A percentile compares a stretch with the other conserved stretches of the same genome.
These are phyloP conservation scores for Dovyalis caffra DNA, from an alignment of 345 rosid species.

Conservation along the genomic window DNA sequence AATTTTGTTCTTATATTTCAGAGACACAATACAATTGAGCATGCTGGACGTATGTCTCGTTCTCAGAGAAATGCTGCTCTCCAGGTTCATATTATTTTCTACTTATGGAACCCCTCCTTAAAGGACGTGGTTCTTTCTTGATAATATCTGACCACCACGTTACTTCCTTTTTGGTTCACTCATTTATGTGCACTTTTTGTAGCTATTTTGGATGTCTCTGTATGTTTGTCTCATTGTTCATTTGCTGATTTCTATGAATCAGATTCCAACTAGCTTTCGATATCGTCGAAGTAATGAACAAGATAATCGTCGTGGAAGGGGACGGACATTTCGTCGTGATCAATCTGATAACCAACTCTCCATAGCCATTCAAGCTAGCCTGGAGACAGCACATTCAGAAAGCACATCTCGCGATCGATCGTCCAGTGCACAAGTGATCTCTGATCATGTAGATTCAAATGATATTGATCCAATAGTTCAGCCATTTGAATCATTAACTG, in stretches of 20 bases:
- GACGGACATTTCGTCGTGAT: conserved; percentile 59
- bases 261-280: conserved; percentile 96
- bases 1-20: conserved; percentile 30
- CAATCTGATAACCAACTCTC: conserved; percentile 60
- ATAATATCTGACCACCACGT: neutral
- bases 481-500: conserved; percentile 51
- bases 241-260: conserved; percentile 2
- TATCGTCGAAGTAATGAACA: conserved; percentile 54
- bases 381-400: conserved; percentile 39
- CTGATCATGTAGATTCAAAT: conserved; percentile 39
- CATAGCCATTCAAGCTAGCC: conserved; percentile 58
- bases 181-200: conserved; percentile 2
- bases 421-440: conserved; percentile 37
- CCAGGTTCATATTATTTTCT: conserved; percentile 48
- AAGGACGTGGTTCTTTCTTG: neutral
- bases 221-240: neutral
- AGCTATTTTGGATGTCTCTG: neutral
- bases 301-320: conserved; percentile 80
- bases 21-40: conserved; percentile 92
- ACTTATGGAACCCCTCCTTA: neutral
- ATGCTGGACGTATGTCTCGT: conserved; percentile 96
- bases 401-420: conserved; percentile 40
- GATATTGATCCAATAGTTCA: conserved; percentile 57
- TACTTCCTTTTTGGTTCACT: neutral
- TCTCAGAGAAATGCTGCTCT: conserved; percentile 89